Conservation (phyloP, 2,329 filamentous ascomycete genomes). For the Penicillium occitanis region DNA sequence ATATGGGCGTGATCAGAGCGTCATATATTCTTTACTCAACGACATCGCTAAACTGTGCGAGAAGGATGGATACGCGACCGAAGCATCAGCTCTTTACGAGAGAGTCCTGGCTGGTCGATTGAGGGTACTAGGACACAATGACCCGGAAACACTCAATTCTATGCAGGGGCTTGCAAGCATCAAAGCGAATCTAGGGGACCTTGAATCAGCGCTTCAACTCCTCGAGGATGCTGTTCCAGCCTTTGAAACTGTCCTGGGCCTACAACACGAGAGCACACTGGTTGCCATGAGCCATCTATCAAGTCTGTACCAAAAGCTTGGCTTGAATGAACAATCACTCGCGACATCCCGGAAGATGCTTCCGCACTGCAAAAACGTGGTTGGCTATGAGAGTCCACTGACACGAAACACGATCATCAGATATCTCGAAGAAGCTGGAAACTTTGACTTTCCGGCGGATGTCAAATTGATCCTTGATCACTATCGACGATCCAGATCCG, state of each 20-base stretch:
- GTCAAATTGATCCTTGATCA: slow-evolving; percentile 30
- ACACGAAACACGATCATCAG: slow-evolving; percentile 30
- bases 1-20: slow-evolving; percentile 31
- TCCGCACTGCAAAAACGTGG: slow-evolving; percentile 30
- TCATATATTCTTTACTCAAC: slow-evolving; percentile 32
- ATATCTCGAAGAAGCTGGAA: slow-evolving; percentile 30
- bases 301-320: slow-evolving; percentile 33
- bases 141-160: slow-evolving; percentile 33
- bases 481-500: slow-evolving; percentile 28
- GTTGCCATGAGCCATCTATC: slow-evolving; percentile 34
- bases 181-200: slow-evolving; percentile 30
- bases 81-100: slow-evolving; percentile 33
- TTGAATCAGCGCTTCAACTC: slow-evolving; percentile 31
- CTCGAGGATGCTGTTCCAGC: slow-evolving; percentile 33
- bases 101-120: slow-evolving; percentile 33
- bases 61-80: slow-evolving; percentile 33
- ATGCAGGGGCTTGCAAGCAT: slow-evolving; percentile 34
- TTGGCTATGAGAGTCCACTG: slow-evolving; percentile 28
- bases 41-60: slow-evolving; percentile 32
- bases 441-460: slow-evolving; percentile 33
- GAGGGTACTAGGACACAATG: slow-evolving; percentile 32
- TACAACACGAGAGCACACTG: slow-evolving; percentile 32
- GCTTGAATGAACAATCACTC: slow-evolving; percentile 30
- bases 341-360: slow-evolving; percentile 27
- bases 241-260: slow-evolving; percentile 32